These are phyloP conservation scores for Hypoxylon perforatum DNA, from an alignment of 495 filamentous ascomycete species.

Conservation along the genomic window DNA sequence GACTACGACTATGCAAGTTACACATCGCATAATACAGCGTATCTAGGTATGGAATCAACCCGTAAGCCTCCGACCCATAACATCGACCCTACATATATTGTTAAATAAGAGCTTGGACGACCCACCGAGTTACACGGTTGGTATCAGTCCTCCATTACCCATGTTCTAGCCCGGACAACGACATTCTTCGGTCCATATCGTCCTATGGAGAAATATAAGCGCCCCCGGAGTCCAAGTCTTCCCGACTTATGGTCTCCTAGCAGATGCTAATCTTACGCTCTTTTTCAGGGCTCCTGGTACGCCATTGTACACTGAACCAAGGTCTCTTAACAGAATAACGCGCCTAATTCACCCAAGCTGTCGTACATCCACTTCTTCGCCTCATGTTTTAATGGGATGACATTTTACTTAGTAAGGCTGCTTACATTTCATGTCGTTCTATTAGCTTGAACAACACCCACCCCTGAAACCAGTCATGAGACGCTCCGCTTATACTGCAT, in stretches of 20 bases:
- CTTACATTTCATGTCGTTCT: not conserved
- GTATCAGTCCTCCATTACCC: slow-evolving; percentile 7
- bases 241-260: slow-evolving; percentile 19
- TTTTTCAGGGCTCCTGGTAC: not conserved
- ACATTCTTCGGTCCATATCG: slow-evolving; percentile 21
- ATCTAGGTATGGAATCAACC: slow-evolving; percentile 21
- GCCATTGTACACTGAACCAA: slow-evolving; percentile 3
- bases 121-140: slow-evolving; percentile 18
- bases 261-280: slow-evolving; percentile 39
- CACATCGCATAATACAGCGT: slow-evolving; percentile 19
- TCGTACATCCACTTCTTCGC: slow-evolving; percentile 3
- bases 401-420: slow-evolving; percentile 3
- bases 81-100: slow-evolving; percentile 4
- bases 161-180: slow-evolving; percentile 22
- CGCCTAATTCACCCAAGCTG: slow-evolving; percentile 7
- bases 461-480: slow-evolving; percentile 1
- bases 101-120: slow-evolving; percentile 19
- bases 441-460: not conserved
- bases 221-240: slow-evolving; percentile 17
- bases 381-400: not conserved
- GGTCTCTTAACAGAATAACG: slow-evolving; percentile 3
- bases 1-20: slow-evolving; percentile 17
- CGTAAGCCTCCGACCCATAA: slow-evolving; percentile 29
- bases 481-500: not conserved
- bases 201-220: slow-evolving; percentile 20